Evolutionary conservation across 805 yeast species (phyloP), one percentile per base, ranked within the genome.

Genomic region (Wickerhamomyces subpelliculosus): DNA sequence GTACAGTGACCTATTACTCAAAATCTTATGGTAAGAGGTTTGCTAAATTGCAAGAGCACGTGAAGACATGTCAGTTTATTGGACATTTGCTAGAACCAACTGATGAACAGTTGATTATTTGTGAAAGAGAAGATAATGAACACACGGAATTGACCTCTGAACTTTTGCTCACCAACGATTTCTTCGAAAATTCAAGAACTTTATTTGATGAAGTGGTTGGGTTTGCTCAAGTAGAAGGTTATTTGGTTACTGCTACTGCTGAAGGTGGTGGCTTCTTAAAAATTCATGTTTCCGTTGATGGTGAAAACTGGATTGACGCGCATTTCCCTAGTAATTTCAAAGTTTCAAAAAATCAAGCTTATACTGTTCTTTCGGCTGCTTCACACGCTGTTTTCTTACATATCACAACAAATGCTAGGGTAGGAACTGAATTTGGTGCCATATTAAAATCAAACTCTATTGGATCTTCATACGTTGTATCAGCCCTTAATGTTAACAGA

Each of bases 391-490:
- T 93, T 5, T 83, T 88, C 59, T 54, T 93, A 61, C 97, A 87
- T 57, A 83, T 88, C 8, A 84, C 96, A 4, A 81, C 89, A 0
- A 67, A 68, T 48, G 54, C 62, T 16, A 68, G 63, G 11, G 32
- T 50, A 1, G 76, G 71, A 13, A 51, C 61, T 9, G 93, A 86
- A 51, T 80, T 57, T 56, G 98, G 98, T 14, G 69, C 86, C 1
- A 62, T 93, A 16, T 66, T 93, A 53, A 90, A 90, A 53, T 86
- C 96, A 2, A 89, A 90, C 60, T 85, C 84, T 16, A 86, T 87
- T 50, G 98, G 98, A 44, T 87, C 97, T 0, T 75, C 83, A 6
- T 89, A 85, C 55, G 86, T 83, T 3, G 62, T 78, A 27, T 65
- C 88, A 3, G 67, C 83, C 42, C 72, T 70, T 9, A 62, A 75